Evolutionary conservation across 176 grass and related monocot genomes (phyloP), one percentile per base, ranked within the genome.

Genomic region (Luzula sylvatica): DNA sequence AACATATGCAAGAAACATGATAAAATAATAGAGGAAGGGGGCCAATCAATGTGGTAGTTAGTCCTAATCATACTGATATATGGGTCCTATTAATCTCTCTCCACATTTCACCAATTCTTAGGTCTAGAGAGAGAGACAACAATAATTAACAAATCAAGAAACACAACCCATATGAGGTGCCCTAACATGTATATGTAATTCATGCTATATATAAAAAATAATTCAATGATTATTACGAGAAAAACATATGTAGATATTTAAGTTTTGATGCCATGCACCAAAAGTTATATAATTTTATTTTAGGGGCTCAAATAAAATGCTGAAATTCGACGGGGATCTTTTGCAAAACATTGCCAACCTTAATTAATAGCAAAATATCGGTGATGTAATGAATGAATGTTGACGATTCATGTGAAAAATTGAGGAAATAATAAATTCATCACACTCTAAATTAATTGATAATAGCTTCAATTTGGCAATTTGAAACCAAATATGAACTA

Each of bases 41-140:
- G 11, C 17, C 29, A 43, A 46, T 23, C 41, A 32, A 59, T 42
- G 56, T 59, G 32, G 56, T 59, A 59, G 56, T 59, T 42, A 24
- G 56, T 59, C 35, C 30, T 21, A 24, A 42, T 57, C 53, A 8
- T 15, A 59, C 38, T 59, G 56, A 15, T 38, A 42, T 39, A 18
- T 18, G 35, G 55, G 30, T 39, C 55, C 55, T 26, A n/a, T 12
- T n/a, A 3, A 56, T 23, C 20, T 26, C 23, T 18, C 54, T 38
- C 54, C 32, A 39, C 43, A 13, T 15, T 20, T 41, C 25, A 23
- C 12, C 52, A 55, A 55, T 55, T 30, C 15, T 9, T 58, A 35
- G 0, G 30, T 35, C 9, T 7, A 1, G 5, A 35, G 9, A 35
- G 30, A 35, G 30, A 35, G 30, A 35, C 7, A 35, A 35, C 39